A percentile compares a stretch with the other conserved stretches of the same genome.
Evolutionary conservation across 139 green algal species (phyloP).

Genomic region (Ettlia oleoabundans): DNA sequence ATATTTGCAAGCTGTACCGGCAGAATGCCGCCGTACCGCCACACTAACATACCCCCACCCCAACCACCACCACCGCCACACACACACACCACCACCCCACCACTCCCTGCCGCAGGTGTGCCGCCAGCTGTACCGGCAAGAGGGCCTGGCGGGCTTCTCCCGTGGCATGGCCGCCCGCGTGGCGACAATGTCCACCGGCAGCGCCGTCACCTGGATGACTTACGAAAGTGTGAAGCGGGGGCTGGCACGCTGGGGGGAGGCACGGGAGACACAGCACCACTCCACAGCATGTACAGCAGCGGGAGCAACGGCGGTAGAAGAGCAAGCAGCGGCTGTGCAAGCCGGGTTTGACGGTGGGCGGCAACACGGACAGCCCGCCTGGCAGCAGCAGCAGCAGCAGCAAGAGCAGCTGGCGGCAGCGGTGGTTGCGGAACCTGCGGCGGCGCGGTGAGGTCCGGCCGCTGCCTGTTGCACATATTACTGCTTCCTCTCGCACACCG

Average conservation of each 20-base stretch:
- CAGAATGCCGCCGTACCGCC: neutral
- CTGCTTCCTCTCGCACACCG: no score
- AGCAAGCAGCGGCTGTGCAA: neutral
- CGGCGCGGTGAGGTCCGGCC: no score
- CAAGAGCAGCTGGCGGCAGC: no score
- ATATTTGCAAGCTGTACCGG: no score
- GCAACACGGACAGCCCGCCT: no score
- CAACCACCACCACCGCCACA: no score
- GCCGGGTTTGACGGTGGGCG: no score
- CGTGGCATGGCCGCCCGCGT: constrained; percentile 62
- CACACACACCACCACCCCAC: no score
- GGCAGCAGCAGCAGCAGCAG: neutral
- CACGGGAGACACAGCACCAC: no score
- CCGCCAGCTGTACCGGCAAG: constrained; percentile 41
- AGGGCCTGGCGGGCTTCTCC: constrained; percentile 59
- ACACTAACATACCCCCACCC: neutral
- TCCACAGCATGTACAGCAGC: neutral
- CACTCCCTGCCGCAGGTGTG: neutral
- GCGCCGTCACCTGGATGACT: constrained; percentile 67
- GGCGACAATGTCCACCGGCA: constrained; percentile 67
- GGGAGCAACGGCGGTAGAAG: neutral
- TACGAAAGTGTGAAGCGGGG: constrained; percentile 70
- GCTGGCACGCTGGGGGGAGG: constrained; percentile 35
- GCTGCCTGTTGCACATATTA: no score
- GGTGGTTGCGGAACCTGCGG: neutral